Percentiles rank a stretch among this genome's conserved stretches.
phyloP scores from a whole-genome alignment of 1,284 basidiomycete species.

The Sparassis latifolia region DNA sequence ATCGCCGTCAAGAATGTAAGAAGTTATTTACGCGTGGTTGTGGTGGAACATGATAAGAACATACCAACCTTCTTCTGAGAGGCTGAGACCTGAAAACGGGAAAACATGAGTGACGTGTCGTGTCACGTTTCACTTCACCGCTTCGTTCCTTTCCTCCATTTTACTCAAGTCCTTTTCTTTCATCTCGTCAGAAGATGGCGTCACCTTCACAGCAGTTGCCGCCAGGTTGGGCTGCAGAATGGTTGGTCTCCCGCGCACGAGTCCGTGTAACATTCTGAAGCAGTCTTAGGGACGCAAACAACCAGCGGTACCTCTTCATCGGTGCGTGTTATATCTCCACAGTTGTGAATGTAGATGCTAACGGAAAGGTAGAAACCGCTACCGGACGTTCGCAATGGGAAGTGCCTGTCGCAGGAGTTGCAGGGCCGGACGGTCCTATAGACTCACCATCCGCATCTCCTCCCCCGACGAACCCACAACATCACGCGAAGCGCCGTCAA shows the following conservation, averaged over 20 bases:
- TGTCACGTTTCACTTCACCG: background rate
- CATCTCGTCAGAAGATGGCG: conserved; percentile 40
- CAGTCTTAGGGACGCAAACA: conserved; percentile 62
- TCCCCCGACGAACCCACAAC: conserved; percentile 25
- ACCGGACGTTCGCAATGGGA: conserved; percentile 67
- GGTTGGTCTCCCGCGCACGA: conserved; percentile 40
- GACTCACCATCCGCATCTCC: conserved; percentile 34
- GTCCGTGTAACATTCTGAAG: conserved; percentile 8
- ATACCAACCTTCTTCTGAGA: too few species aligned
- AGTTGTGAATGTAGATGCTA: background rate
- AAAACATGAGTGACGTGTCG: conserved; percentile 4
- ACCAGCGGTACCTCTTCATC: conserved; percentile 84
- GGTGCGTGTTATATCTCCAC: conserved; percentile 33
- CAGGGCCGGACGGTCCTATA: conserved; percentile 26
- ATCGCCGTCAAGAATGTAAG: too few species aligned
- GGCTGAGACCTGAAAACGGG: too few species aligned
- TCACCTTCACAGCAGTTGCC: conserved; percentile 70
- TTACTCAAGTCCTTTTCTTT: background rate
- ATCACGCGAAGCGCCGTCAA: conserved; percentile 69
- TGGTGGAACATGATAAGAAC: too few species aligned
- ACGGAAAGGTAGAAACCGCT: conserved; percentile 35
- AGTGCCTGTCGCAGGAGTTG: conserved; percentile 29
- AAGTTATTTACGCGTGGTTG: too few species aligned
- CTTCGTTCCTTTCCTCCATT: background rate
- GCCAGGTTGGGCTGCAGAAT: conserved; percentile 86